phyloP scores from a whole-genome alignment of 768 basidiomycete genomes.

The Russula ochroleuca region DNA sequence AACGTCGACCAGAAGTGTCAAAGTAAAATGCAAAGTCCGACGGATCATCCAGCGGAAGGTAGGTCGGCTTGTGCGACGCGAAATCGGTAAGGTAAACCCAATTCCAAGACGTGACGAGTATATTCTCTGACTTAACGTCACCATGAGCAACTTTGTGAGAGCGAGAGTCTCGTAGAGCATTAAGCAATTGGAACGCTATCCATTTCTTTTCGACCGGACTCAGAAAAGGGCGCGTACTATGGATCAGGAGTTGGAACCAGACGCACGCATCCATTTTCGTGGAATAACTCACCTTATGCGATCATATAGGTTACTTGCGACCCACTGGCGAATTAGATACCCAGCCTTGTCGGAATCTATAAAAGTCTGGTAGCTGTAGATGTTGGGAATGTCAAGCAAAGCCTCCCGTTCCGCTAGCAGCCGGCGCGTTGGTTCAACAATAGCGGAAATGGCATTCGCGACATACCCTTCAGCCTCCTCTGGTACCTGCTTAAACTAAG shows the following conservation, averaged over 20 bases:
- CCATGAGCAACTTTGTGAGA: slow-evolving; percentile 91
- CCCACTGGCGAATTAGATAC: slow-evolving; percentile 92
- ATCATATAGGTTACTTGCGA: slow-evolving; percentile 92
- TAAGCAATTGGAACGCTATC: slow-evolving; percentile 92
- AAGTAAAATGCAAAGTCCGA: slow-evolving; percentile 98
- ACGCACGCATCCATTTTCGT: background rate
- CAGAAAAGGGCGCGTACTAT: slow-evolving; percentile 92
- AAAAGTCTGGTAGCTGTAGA: slow-evolving; percentile 84
- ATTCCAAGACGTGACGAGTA: slow-evolving; percentile 94
- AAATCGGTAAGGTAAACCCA: slow-evolving; percentile 96
- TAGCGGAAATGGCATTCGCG: slow-evolving; percentile 22
- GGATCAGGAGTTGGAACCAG: background rate
- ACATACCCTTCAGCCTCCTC: slow-evolving; percentile 68
- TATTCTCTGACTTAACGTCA: slow-evolving; percentile 96
- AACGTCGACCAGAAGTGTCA: slow-evolving; percentile 88
- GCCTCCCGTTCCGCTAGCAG: slow-evolving; percentile 77
- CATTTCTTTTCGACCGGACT: slow-evolving; percentile 92
- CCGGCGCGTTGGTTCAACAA: slow-evolving; percentile 2
- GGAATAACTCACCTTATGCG: slow-evolving; percentile 74
- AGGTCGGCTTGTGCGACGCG: slow-evolving; percentile 90
- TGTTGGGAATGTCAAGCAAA: slow-evolving; percentile 77
- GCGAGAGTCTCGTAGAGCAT: slow-evolving; percentile 76
- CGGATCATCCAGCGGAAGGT: slow-evolving; percentile 92
- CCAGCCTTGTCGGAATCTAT: slow-evolving; percentile 96
- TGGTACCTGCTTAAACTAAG: slow-evolving; percentile 72